Evolutionary conservation across 2,329 filamentous ascomycete genomes (phyloP), one percentile per base, ranked within the genome.

Genomic region (Exophiala oligosperma): DNA sequence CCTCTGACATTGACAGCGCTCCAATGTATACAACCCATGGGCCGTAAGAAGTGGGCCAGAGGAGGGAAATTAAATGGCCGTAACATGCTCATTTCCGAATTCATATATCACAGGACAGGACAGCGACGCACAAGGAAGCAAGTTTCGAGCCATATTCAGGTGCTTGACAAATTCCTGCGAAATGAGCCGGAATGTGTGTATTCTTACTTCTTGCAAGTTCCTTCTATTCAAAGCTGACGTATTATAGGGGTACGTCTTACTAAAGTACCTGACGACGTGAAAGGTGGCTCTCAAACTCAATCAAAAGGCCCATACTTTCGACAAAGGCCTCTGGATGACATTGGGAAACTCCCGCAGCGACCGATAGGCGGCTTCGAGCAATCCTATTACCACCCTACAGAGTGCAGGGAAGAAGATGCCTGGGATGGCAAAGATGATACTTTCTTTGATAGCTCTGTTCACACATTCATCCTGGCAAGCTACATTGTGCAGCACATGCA

Each of bases 71-170:
- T 77, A 17, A 79, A 80, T 62, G 84, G 84, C 26, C 79, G 84
- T 40, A 87, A 87, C 66, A 84, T 86, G 69, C 72, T 86, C 47
- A 84, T 87, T 60, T 78, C 83, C 23, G 77, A 84, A 64, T 82
- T 79, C 52, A 86, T 87, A 59, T 72, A 75, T 63, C 77, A 78
- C 56, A 73, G 77, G 57, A 86, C 83, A 5, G 82, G 83, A 23
- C 79, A 79, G 56, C 67, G 66, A 26, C 75, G 84, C 53, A 72
- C 70, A 14, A 76, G 84, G 51, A 87, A 87, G 69, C 82, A 86
- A 66, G 81, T 87, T 3, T 86, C 84, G 0, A 87, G 84, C 65
- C 84, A 87, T 67, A 78, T 86, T 26, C 84, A 87, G 69, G 83
- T 86, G 2, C 73, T 87, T 21, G 84, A 84, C 68, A 78, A 76